phyloP scores from a whole-genome alignment of 2,329 filamentous ascomycete genomes.

The Botrytis hyacinthi region DNA sequence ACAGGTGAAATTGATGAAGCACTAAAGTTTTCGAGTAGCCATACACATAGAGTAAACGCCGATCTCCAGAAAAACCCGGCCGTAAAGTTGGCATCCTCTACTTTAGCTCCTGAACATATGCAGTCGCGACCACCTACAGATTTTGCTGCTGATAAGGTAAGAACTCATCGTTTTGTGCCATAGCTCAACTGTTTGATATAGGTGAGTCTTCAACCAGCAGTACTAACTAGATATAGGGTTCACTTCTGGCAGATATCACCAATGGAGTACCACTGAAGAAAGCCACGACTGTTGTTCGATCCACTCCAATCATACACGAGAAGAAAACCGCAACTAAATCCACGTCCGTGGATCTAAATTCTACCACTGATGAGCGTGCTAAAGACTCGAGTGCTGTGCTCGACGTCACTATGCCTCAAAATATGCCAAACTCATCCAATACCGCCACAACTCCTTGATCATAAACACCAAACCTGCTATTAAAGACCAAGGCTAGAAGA shows the following conservation, averaged over 20 bases:
- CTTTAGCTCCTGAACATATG: not conserved
- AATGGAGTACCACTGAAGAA: not conserved
- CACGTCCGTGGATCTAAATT: not conserved
- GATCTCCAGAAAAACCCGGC: conserved; percentile 24
- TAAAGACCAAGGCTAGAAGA: not conserved
- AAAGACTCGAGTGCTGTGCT: not conserved
- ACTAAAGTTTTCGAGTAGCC: conserved; percentile 38
- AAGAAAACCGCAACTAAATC: not conserved
- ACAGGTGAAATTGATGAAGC: conserved; percentile 40
- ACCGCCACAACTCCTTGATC: not conserved
- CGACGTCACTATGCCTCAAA: conserved; percentile 15
- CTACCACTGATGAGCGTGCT: not conserved
- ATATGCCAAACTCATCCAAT: not conserved
- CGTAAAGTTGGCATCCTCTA: not conserved
- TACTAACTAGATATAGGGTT: not conserved
- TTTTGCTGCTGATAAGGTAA: conserved; percentile 2
- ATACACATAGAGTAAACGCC: conserved; percentile 34
- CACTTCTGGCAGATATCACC: conserved; percentile 1
- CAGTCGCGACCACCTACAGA: not conserved
- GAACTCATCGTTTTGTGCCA: not conserved
- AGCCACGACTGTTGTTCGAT: not conserved
- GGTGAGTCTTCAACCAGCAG: not conserved
- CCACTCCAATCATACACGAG: not conserved
- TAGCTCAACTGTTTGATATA: not conserved
- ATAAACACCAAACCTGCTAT: not conserved